Base-by-base conservation (phyloP, 129 eudicot species). In the Helichrysum umbraculigerum region DNA sequence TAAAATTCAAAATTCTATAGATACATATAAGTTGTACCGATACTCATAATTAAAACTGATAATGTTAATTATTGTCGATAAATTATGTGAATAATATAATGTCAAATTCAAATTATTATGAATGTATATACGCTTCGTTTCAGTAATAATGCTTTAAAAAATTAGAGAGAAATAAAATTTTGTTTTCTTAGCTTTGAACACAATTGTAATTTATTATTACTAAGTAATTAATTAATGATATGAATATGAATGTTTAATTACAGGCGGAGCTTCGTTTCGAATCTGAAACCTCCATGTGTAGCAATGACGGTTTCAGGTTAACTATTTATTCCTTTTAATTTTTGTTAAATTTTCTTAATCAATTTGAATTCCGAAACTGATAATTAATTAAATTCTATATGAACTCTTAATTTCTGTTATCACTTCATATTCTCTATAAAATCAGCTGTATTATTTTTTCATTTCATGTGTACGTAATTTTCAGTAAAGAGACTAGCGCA, bases 291-390 rank as follows among this genome's bases (percentile, higher is more conserved):
- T 82, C 87, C 12, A 76, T 58, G 72, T 73, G 84, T 73, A 57
- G 47, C 58, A 81, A 76, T 78, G 76, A 44, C 79, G 74, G 80
- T 77, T 90, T 86, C 91, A 90, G 96, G 96, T 57, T 57, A 57
- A 21, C 4, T 57, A 57, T 6, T 57, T 56, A 52, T 58, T 15
- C 5, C 19, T 32, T 12, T 30, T 39, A 28, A 37, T 32, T 11
- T 41, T 39, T 35, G 64, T 72, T 66, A 16, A 51, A 66, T 60
- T 4, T 57, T 82, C 72, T 72, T 52, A 21, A 59, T 72, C 21
- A 72, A 77, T 74, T 68, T 56, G 10, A 57, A 70, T 33, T 72
- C 68, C 15, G 61, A 72, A 83, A 80, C 78, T 44, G 84, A 76
- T 66, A 80, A 72, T 50, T 54, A 69, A 78, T 62, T 29, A 25